A percentile compares a stretch with the other conserved stretches of the same genome.
These are phyloP conservation scores for Candida tropicalis DNA, from an alignment of 1,139 yeast species.

Conservation along the genomic window DNA sequence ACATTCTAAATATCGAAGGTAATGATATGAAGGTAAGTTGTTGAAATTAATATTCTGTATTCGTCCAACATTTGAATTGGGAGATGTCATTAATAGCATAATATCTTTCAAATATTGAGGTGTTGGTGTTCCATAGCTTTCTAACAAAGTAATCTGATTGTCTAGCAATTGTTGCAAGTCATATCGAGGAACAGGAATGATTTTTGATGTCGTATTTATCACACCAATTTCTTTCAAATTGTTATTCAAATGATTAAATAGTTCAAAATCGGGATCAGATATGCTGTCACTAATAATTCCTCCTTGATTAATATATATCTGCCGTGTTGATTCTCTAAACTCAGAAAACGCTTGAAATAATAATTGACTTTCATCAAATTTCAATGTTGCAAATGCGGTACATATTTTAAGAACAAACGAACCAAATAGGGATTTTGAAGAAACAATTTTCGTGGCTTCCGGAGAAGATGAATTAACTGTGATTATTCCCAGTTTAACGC, in stretches of 20 bases:
- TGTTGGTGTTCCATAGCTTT: slow-evolving; percentile 54
- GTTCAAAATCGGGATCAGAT: slow-evolving; percentile 20
- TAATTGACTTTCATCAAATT: slow-evolving; percentile 57
- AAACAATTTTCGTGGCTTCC: slow-evolving; percentile 17
- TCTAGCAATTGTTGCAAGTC: slow-evolving; percentile 57
- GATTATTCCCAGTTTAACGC: slow-evolving; percentile 2
- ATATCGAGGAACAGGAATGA: slow-evolving; percentile 49
- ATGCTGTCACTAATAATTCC: slow-evolving; percentile 18
- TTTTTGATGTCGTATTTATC: slow-evolving; percentile 16
- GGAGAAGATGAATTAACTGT: background rate
- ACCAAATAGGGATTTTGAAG: slow-evolving; percentile 42
- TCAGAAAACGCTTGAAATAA: slow-evolving; percentile 58
- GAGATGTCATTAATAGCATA: slow-evolving; percentile 47
- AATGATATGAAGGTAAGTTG: slow-evolving; percentile 63
- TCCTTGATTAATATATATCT: slow-evolving; percentile 22
- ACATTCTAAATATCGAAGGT: slow-evolving; percentile 64
- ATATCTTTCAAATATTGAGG: slow-evolving; percentile 49
- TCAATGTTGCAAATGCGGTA: slow-evolving; percentile 53
- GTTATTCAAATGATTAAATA: slow-evolving; percentile 21
- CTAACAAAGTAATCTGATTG: slow-evolving; percentile 58
- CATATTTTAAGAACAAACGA: slow-evolving; percentile 40
- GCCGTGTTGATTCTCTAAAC: slow-evolving; percentile 46
- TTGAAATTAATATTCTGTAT: slow-evolving; percentile 50
- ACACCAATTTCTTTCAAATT: slow-evolving; percentile 27
- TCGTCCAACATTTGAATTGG: slow-evolving; percentile 42